These are phyloP conservation scores for Mycena filopes DNA, from an alignment of 768 basidiomycete genomes.

Conservation along the genomic window DNA sequence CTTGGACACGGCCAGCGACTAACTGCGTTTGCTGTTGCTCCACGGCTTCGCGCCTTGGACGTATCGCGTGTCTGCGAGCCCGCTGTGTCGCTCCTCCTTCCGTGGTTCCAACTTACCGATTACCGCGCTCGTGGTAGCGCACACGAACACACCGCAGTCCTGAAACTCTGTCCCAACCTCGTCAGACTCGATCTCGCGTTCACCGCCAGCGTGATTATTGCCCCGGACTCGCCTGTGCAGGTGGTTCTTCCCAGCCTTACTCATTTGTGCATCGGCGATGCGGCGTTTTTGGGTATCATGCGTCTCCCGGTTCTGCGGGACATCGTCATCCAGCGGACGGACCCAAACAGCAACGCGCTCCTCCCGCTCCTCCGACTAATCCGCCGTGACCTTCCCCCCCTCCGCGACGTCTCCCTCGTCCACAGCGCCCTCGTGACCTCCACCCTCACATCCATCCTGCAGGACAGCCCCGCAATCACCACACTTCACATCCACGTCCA, in stretches of 20 bases:
- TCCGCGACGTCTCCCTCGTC: slow-evolving; percentile 1
- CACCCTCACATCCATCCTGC: slow-evolving; percentile 6
- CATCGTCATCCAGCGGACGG: neutral
- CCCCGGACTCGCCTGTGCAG: neutral
- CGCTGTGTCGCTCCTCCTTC: slow-evolving; percentile 7
- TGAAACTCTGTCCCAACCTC: slow-evolving; percentile 8
- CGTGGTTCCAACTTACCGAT: slow-evolving; percentile 15
- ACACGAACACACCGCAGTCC: slow-evolving; percentile 14
- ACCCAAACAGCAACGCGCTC: neutral
- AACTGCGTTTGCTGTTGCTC: neutral
- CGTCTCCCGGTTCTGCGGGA: neutral
- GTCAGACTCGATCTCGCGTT: neutral
- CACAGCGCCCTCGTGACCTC: slow-evolving; percentile 2
- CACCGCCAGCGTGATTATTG: neutral
- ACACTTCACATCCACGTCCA: slow-evolving; percentile 2
- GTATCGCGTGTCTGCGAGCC: slow-evolving; percentile 12
- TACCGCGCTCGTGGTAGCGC: slow-evolving; percentile 1
- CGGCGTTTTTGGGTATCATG: slow-evolving; percentile 6
- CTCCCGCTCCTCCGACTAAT: slow-evolving; percentile 9
- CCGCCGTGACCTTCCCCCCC: slow-evolving; percentile 9
- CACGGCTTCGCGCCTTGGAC: neutral
- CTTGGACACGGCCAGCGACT: neutral
- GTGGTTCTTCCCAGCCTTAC: neutral
- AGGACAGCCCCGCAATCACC: neutral
- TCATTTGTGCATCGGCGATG: neutral